Evolutionary conservation across 2,329 filamentous ascomycete genomes (phyloP), one percentile per base, ranked within the genome.

Genomic region (Xylaria sp.): DNA sequence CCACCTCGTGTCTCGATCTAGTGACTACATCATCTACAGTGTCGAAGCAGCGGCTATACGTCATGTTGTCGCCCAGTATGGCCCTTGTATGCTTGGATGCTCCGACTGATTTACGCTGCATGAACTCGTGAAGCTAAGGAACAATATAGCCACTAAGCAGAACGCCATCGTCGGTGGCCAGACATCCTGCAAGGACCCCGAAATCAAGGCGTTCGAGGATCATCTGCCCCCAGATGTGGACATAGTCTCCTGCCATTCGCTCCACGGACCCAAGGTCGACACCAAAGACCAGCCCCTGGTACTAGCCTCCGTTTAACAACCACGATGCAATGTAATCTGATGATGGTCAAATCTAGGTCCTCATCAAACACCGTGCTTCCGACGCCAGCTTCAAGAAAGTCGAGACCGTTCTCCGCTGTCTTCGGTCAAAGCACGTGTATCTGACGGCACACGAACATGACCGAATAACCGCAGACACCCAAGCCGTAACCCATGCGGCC

Each of bases 21-120:
- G 92, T 87, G 93, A 97, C 82, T 97, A 92, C 76, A 96, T 97
- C 78, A 92, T 99, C 73, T 99, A 99, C 83, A 96, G 90, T 76
- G 94, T 99, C 75, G 93, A 97, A 77, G 94, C 94, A 63, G 91
- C 92, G 69, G 84, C 88, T 66, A 96, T 99, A 75, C 89, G 91
- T 73, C 83, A 83, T 67, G 90, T 97, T 69, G 94, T 97, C 70
- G 88, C 88, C 64, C 81, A 88, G 70, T 99, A 91, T 75, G 94
- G 92, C 65, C 93, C 93, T 69, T 97, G 92, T 96, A 91, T 80
- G 88, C 76, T 60, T 59, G 44, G 54, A 52, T 52, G 51, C 37
- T 52, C 37, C 42, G 64, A 72, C 68, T 50, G 59, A 52, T 57
- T 39, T 55, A 39, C 4, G 46, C 18, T 52, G 18, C 16, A 23